phyloP scores from a whole-genome alignment of 179 eudicot genomes.

The Silene noctiflora region DNA sequence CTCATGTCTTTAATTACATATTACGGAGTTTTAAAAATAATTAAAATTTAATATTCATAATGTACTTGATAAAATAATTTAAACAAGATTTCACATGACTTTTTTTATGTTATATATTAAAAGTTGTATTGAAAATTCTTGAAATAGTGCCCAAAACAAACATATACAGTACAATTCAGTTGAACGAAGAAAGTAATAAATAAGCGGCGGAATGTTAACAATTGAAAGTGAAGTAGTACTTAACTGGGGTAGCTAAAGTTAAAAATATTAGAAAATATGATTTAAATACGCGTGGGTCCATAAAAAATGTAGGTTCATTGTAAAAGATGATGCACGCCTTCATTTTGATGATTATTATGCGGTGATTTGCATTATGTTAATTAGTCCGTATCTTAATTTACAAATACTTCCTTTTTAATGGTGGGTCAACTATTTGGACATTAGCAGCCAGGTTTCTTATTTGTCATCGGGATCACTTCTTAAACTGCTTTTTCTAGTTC shows the following conservation, averaged over 20 bases:
- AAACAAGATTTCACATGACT: too few species aligned
- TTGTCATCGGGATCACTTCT: not conserved
- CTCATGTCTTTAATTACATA: too few species aligned
- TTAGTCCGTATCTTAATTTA: not conserved
- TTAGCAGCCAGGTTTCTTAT: not conserved
- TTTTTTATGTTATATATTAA: too few species aligned
- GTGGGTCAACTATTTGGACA: conserved; percentile 7
- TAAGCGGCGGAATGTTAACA: not conserved
- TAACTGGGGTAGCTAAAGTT: too few species aligned
- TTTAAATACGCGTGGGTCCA: conserved; percentile 1
- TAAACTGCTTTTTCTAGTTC: not conserved
- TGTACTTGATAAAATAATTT: too few species aligned
- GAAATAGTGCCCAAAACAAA: too few species aligned
- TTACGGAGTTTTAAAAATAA: too few species aligned
- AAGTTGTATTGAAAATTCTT: too few species aligned
- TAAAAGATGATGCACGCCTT: not conserved
- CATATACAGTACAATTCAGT: too few species aligned
- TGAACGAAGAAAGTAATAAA: too few species aligned
- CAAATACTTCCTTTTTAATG: not conserved
- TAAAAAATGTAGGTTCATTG: conserved; percentile 6
- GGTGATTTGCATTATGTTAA: not conserved
- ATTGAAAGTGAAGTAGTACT: not conserved
- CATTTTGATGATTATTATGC: not conserved
- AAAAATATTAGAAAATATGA: too few species aligned
- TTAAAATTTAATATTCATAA: too few species aligned